These are phyloP conservation scores for Stenocarpella maydis DNA, from an alignment of 2,329 filamentous ascomycete genomes.

Conservation along the genomic window DNA sequence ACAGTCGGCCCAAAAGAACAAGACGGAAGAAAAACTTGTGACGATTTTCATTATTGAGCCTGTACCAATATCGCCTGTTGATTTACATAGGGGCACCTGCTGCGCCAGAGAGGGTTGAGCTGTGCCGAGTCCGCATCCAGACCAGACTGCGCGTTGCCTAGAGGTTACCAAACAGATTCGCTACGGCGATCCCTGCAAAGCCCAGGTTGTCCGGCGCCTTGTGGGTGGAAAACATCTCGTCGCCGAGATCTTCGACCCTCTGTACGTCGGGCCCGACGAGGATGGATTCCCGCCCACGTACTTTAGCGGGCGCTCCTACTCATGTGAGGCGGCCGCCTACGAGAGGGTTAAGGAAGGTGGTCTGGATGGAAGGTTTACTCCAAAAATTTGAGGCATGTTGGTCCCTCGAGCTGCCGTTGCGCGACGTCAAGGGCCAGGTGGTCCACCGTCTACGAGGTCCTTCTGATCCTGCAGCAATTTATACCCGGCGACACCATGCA, in stretches of 20 bases:
- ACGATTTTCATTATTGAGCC: no score
- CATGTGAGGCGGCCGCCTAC: slow-evolving; percentile 3
- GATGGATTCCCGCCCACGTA: neutral
- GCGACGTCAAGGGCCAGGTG: neutral
- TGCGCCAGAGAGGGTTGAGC: no score
- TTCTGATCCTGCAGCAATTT: neutral
- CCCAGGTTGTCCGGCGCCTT: neutral
- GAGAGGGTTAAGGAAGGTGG: neutral
- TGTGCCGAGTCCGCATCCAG: no score
- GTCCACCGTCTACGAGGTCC: neutral
- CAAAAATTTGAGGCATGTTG: neutral
- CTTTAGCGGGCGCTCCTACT: neutral
- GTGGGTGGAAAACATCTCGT: neutral
- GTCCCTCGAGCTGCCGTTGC: neutral
- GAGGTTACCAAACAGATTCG: neutral
- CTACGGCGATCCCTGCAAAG: neutral
- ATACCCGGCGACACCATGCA: neutral
- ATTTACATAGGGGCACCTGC: no score
- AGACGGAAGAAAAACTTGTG: no score
- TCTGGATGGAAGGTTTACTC: neutral
- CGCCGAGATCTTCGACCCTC: slow-evolving; percentile 15
- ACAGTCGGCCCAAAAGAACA: no score
- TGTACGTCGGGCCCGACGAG: neutral
- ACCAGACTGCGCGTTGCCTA: neutral
- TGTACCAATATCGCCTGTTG: no score